These are phyloP conservation scores for Pezicula radicicola DNA, from an alignment of 2,329 filamentous ascomycete species.

Conservation along the genomic window DNA sequence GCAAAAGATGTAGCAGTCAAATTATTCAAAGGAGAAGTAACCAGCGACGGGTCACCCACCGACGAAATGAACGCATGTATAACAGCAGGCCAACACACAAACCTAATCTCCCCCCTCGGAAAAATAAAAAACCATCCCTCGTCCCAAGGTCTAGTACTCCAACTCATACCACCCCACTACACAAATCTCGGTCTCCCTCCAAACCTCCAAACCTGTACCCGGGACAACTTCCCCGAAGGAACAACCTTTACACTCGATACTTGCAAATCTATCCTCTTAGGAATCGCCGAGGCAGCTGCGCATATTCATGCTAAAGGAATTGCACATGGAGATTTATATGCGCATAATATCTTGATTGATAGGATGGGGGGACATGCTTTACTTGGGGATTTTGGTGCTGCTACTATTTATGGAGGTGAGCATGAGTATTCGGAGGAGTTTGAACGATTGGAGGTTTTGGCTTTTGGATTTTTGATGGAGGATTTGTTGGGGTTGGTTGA, in stretches of 20 bases:
- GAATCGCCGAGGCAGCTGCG: conserved; percentile 37
- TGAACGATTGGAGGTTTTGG: conserved; percentile 44
- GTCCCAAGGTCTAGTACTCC: conserved; percentile 41
- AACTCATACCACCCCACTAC: conserved; percentile 42
- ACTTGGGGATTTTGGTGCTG: conserved; percentile 45
- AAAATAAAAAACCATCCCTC: conserved; percentile 38
- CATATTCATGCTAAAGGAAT: conserved; percentile 43
- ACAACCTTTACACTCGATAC: conserved; percentile 26
- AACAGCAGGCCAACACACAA: conserved; percentile 41
- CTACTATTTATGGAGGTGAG: conserved; percentile 38
- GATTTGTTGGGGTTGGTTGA: conserved; percentile 37
- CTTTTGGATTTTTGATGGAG: conserved; percentile 44
- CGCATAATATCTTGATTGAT: conserved; percentile 43
- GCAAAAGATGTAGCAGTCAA: conserved; percentile 43
- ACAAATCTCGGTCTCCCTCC: conserved; percentile 40
- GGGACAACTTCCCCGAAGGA: conserved; percentile 36
- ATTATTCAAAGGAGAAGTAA: conserved; percentile 44
- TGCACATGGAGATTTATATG: conserved; percentile 44
- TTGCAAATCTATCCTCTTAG: conserved; percentile 34
- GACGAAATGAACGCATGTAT: conserved; percentile 47
- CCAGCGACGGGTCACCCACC: conserved; percentile 43
- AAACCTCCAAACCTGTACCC: conserved; percentile 41
- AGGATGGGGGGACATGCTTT: conserved; percentile 36
- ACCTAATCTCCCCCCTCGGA: conserved; percentile 43
- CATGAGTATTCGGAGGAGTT: conserved; percentile 22